phyloP scores from a whole-genome alignment of 495 filamentous ascomycete species.

The Podospora pseudoanserina region DNA sequence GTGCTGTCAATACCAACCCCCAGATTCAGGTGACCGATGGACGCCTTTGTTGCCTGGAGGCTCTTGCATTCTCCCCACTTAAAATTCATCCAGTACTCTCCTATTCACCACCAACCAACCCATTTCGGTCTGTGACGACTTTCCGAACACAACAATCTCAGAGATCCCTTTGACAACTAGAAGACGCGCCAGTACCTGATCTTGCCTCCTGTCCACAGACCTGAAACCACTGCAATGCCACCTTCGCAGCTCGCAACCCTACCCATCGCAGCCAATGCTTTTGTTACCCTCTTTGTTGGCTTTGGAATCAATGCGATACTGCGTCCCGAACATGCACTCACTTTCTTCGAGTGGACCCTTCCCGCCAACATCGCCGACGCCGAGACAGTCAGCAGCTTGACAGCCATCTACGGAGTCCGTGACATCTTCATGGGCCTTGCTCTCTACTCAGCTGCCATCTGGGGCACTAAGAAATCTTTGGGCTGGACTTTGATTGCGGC shows the following conservation, averaged over 20 bases:
- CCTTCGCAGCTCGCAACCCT: slow-evolving; percentile 16
- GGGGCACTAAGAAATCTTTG: slow-evolving; percentile 39
- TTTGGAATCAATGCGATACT: slow-evolving; percentile 51
- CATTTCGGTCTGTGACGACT: too few relatives aligned
- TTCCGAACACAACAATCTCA: too few relatives aligned
- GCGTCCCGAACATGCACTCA: slow-evolving; percentile 42
- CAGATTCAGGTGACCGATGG: background rate
- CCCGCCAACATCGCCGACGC: slow-evolving; percentile 20
- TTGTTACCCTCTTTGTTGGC: slow-evolving; percentile 44
- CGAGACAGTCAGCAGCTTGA: slow-evolving; percentile 20
- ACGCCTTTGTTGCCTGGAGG: background rate
- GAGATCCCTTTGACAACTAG: too few relatives aligned
- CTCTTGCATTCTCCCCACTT: background rate
- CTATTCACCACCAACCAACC: too few relatives aligned
- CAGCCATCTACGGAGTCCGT: slow-evolving; percentile 49
- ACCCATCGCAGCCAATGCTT: slow-evolving; percentile 29
- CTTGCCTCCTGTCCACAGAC: too few relatives aligned
- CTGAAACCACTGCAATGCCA: background rate
- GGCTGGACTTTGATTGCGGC: slow-evolving; percentile 46
- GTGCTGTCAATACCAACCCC: too few relatives aligned
- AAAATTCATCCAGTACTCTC: background rate
- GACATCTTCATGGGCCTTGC: slow-evolving; percentile 55
- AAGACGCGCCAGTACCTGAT: too few relatives aligned
- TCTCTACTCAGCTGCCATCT: slow-evolving; percentile 38
- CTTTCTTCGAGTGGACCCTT: slow-evolving; percentile 44